These are phyloP conservation scores for Kandelia obovata DNA, from an alignment of 345 rosid genomes.

Conservation along the genomic window DNA sequence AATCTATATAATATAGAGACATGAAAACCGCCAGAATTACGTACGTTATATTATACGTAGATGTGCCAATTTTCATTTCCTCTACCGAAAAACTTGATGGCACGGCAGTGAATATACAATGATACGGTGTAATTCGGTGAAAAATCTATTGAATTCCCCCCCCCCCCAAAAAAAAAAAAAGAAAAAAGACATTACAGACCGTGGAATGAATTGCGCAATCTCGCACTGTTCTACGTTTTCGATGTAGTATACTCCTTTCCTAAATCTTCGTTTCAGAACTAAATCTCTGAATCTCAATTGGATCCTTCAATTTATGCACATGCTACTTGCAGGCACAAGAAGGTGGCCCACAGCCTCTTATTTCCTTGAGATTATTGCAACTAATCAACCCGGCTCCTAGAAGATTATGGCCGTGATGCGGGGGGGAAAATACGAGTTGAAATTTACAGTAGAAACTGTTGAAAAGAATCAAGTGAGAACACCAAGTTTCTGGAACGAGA, in stretches of 20 bases:
- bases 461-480: constrained; percentile 30
- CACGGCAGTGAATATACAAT: no score
- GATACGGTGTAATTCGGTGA: no score
- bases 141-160: no score
- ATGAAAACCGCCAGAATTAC: no score
- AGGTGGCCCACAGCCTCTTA: constrained; percentile 16
- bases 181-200: no score
- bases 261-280: background rate
- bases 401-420: constrained; percentile 16
- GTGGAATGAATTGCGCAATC: no score
- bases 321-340: constrained; percentile 11
- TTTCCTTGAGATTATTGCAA: constrained; percentile 19
- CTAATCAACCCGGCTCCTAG: constrained; percentile 27
- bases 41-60: no score
- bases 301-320: constrained; percentile 32
- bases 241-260: background rate
- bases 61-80: no score
- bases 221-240: background rate
- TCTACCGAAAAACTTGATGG: no score
- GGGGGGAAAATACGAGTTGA: constrained; percentile 19
- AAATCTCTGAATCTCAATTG: constrained; percentile 2
- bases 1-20: no score
- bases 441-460: constrained; percentile 36
- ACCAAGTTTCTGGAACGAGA: constrained; percentile 15
- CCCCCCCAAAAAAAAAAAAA: no score